Conservation (phyloP, 352 stramenopile genomes). For the Phytophthora melonis region DNA sequence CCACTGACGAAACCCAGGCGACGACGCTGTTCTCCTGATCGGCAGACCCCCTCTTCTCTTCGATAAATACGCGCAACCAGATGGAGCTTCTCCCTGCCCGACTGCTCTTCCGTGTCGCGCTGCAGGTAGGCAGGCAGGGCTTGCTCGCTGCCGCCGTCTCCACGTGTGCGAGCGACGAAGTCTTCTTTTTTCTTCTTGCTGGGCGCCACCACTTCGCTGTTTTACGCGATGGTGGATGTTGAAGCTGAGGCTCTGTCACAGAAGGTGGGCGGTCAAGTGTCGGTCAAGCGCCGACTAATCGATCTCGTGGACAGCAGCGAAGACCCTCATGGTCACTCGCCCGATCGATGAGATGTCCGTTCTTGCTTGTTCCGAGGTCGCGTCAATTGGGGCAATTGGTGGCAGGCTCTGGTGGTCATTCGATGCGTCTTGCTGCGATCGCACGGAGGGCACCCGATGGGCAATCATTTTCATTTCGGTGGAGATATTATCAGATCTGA, state of each 20-base stretch:
- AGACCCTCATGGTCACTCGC: neutral
- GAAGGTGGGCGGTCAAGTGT: neutral
- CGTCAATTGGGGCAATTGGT: neutral
- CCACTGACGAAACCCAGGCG: neutral
- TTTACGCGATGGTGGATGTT: constrained; percentile 6
- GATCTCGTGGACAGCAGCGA: neutral
- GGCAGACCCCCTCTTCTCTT: neutral
- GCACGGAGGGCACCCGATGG: too few relatives aligned
- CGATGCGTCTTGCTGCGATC: neutral
- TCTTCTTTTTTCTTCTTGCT: neutral
- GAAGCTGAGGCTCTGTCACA: constrained; percentile 1
- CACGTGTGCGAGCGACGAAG: neutral
- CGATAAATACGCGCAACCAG: neutral
- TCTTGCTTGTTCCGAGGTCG: neutral
- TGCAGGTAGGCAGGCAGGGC: neutral
- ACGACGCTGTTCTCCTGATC: neutral
- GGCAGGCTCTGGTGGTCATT: too few relatives aligned
- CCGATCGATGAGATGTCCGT: neutral
- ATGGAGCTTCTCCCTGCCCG: neutral
- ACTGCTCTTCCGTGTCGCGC: neutral
- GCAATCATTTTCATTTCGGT: constrained; percentile 1
- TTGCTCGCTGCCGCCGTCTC: neutral
- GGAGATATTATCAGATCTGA: neutral
- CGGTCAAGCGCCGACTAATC: neutral
- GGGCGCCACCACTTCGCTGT: neutral